phyloP scores from a whole-genome alignment of 331 rosid genomes.

The Quercus lobata region DNA sequence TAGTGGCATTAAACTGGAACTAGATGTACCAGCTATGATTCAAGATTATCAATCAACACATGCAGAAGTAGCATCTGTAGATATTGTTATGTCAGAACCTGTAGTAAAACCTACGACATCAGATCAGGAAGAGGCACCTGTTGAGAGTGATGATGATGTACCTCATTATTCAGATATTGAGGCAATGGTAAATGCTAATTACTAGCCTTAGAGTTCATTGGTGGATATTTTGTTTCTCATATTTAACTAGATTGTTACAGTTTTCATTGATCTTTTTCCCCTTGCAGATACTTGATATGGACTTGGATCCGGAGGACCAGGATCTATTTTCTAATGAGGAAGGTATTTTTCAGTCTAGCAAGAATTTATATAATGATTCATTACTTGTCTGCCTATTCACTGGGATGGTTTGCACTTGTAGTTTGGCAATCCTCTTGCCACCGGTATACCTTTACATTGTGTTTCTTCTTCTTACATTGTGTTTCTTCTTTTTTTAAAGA shows the following conservation, averaged over 20 bases:
- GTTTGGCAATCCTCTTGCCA: not conserved
- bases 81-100: constrained; percentile 33
- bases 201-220: constrained; percentile 9
- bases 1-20: constrained; percentile 38
- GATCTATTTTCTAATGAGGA: constrained; percentile 56
- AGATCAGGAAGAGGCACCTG: constrained; percentile 45
- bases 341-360: constrained; percentile 47
- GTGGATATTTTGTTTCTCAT: not conserved
- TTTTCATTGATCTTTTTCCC: constrained; percentile 5
- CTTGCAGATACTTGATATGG: constrained; percentile 92
- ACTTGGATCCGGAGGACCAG: constrained; percentile 81
- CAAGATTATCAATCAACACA: constrained; percentile 35
- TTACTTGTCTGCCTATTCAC: not conserved
- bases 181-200: constrained; percentile 67
- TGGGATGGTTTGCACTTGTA: not conserved
- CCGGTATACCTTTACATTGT: not conserved
- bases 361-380: not conserved
- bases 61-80: constrained; percentile 37
- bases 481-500: not conserved
- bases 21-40: constrained; percentile 29
- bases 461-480: not conserved
- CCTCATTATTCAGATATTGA: constrained; percentile 90
- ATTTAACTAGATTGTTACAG: constrained; percentile 1
- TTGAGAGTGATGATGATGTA: constrained; percentile 78
- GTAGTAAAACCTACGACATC: constrained; percentile 30